Conservation (phyloP, 306 rosid genomes). For the Leucaena leucocephala region DNA sequence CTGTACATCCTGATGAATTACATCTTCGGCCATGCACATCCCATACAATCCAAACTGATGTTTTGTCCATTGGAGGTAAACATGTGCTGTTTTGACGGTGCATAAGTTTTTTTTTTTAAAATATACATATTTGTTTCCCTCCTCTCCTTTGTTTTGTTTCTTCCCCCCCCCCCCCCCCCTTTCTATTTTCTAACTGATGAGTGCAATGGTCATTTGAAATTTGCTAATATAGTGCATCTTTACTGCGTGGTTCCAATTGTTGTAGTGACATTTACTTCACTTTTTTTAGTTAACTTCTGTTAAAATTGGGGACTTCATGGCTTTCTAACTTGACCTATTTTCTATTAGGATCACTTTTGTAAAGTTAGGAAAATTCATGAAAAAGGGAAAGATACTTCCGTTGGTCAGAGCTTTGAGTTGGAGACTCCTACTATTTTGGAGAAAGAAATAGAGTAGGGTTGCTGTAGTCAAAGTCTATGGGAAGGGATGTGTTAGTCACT, state of each 20-base stretch:
- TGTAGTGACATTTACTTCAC: not conserved
- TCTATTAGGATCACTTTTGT: no score
- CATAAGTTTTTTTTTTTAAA: slow-evolving; percentile 18
- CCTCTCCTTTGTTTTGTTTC: not conserved
- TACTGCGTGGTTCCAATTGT: slow-evolving; percentile 23
- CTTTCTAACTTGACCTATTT: not conserved
- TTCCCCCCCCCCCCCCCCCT: no score
- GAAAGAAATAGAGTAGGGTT: no score
- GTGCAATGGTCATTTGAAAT: slow-evolving; percentile 4
- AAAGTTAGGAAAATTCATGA: no score
- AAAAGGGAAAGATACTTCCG: no score
- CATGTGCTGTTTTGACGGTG: slow-evolving; percentile 21
- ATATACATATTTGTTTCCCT: slow-evolving; percentile 14
- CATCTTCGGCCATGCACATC: slow-evolving; percentile 71
- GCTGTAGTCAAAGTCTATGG: no score
- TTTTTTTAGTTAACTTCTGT: not conserved
- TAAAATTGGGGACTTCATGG: not conserved
- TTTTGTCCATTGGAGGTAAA: slow-evolving; percentile 57
- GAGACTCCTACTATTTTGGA: no score
- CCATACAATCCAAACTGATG: slow-evolving; percentile 41
- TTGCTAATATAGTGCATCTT: slow-evolving; percentile 10
- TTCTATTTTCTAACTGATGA: slow-evolving; percentile 3
- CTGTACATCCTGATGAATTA: slow-evolving; percentile 42
- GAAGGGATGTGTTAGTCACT: no score
- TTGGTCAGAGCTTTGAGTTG: no score